Evolutionary conservation across 1,284 basidiomycete genomes (phyloP).

Genomic region (Marasmius sp.): DNA sequence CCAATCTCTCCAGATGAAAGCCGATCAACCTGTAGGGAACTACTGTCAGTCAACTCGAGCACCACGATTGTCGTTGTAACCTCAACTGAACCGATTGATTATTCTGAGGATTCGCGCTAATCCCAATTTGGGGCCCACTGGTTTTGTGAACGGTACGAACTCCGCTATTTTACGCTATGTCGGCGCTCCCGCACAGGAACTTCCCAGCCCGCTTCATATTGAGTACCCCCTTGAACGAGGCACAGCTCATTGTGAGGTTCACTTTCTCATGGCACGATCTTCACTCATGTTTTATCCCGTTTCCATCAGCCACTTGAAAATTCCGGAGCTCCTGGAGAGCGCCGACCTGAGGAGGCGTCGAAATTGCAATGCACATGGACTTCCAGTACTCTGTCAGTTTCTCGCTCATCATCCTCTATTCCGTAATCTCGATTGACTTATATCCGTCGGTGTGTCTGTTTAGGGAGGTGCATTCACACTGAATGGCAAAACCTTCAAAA

Average conservation of each 20-base stretch:
- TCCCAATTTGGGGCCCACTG: conserved; percentile 18
- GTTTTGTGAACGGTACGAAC: conserved; percentile 30
- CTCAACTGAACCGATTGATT: neutral
- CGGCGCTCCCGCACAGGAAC: conserved; percentile 36
- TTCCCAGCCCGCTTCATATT: conserved; percentile 15
- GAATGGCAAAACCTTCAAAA: conserved; percentile 6
- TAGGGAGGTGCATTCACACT: conserved; percentile 7
- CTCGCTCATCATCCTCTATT: conserved; percentile 24
- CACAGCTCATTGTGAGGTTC: conserved; percentile 8
- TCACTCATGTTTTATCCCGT: conserved; percentile 15
- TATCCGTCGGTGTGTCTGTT: neutral
- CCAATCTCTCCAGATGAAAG: conserved; percentile 21
- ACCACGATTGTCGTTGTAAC: neutral
- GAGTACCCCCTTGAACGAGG: conserved; percentile 16
- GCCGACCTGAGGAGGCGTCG: conserved; percentile 29
- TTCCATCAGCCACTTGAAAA: conserved; percentile 32
- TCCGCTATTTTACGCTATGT: conserved; percentile 44
- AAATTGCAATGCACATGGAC: conserved; percentile 18
- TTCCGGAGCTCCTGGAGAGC: conserved; percentile 30
- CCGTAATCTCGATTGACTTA: conserved; percentile 19
- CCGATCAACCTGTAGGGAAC: conserved; percentile 34
- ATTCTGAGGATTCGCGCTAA: conserved; percentile 24
- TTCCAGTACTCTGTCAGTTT: neutral
- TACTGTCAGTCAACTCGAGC: conserved; percentile 25
- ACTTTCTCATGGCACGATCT: neutral